phyloP scores from a whole-genome alignment of 2,329 filamentous ascomycete species.

The Penicillium sp. region DNA sequence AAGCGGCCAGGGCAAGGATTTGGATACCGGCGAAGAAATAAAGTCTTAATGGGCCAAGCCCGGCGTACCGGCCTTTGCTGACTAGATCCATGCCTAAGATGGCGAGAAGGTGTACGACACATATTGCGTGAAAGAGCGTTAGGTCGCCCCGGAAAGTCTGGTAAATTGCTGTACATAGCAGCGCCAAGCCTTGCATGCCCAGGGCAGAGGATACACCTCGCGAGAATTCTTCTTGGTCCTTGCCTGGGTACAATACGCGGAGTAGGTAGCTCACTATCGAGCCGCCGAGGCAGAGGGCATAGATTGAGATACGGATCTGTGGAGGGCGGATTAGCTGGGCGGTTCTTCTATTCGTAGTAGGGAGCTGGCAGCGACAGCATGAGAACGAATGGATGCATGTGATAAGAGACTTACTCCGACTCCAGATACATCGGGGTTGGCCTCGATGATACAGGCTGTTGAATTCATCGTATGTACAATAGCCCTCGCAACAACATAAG shows the following conservation, averaged over 20 bases:
- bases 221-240: conserved; percentile 18
- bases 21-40: conserved; percentile 15
- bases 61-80: conserved; percentile 18
- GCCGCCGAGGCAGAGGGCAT: conserved; percentile 18
- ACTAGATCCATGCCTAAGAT: conserved; percentile 15
- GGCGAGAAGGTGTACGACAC: conserved; percentile 18
- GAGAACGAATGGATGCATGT: not conserved
- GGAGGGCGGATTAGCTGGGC: not conserved
- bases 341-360: not conserved
- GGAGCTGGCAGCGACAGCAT: not conserved
- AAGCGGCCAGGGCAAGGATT: conserved; percentile 11
- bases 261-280: conserved; percentile 16
- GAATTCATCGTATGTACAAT: conserved; percentile 12
- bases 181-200: conserved; percentile 18
- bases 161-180: conserved; percentile 21
- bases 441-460: conserved; percentile 15
- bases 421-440: conserved; percentile 18
- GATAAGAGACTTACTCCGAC: conserved; percentile 12
- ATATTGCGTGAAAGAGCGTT: conserved; percentile 22
- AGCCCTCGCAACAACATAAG: not conserved
- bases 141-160: conserved; percentile 16
- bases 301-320: conserved; percentile 20
- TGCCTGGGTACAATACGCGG: conserved; percentile 14
- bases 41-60: conserved; percentile 16
- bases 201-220: conserved; percentile 18